These are phyloP conservation scores for Uronychia binucleata DNA, from an alignment of 73 alveolate species.

Conservation along the genomic window DNA sequence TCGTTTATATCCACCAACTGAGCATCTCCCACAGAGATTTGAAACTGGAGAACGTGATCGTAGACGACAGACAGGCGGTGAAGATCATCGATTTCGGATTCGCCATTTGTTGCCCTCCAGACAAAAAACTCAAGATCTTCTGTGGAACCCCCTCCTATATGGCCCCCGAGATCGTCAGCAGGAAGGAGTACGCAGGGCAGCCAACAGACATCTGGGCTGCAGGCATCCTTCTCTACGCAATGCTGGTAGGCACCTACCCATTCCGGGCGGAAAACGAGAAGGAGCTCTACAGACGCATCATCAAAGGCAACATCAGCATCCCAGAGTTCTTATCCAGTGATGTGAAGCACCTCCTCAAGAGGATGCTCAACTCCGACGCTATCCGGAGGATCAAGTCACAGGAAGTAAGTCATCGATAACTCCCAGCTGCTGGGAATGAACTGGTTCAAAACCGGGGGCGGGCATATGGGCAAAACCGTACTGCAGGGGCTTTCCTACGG, in stretches of 20 bases:
- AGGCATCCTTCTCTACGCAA: conserved; percentile 70
- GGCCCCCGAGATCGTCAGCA: conserved; percentile 62
- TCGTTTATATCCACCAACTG: conserved; percentile 51
- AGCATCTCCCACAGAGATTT: conserved; percentile 72
- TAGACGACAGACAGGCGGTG: conserved; percentile 46
- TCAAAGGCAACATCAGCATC: too few relatives aligned
- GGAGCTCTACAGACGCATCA: too few relatives aligned
- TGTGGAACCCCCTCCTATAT: conserved; percentile 59
- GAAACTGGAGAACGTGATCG: conserved; percentile 68
- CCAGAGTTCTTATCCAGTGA: too few relatives aligned
- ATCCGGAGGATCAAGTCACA: too few relatives aligned
- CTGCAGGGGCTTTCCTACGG: too few relatives aligned
- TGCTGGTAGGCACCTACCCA: conserved; percentile 75
- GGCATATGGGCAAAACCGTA: too few relatives aligned
- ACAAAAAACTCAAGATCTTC: conserved; percentile 21
- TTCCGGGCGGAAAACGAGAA: conserved; percentile 58
- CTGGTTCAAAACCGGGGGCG: too few relatives aligned
- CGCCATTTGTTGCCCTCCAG: conserved; percentile 46
- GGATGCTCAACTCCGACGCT: too few relatives aligned
- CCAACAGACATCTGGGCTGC: conserved; percentile 77
- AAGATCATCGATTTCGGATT: conserved; percentile 77
- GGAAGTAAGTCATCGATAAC: too few relatives aligned
- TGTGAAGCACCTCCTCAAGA: too few relatives aligned
- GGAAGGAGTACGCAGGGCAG: conserved; percentile 35
- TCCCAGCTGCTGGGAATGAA: too few relatives aligned